These are phyloP conservation scores for Colletotrichum chrysophilum DNA, from an alignment of 2,329 filamentous ascomycete genomes.

Conservation along the genomic window DNA sequence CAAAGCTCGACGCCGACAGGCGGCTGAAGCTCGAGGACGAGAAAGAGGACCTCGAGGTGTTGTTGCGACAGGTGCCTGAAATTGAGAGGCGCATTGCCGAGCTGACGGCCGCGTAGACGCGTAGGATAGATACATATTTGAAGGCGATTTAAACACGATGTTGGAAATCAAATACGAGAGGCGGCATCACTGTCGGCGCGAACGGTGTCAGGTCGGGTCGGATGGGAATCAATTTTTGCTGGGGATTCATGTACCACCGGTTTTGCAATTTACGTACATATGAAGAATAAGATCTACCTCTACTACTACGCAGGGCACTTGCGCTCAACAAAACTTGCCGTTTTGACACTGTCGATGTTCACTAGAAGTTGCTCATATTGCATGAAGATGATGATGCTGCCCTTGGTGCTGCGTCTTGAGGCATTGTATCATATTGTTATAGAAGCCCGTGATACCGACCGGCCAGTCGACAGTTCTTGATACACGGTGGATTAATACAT, in stretches of 20 bases:
- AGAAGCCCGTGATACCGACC: not conserved
- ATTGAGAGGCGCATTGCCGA: conserved; percentile 85
- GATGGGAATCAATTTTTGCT: not conserved
- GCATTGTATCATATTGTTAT: not conserved
- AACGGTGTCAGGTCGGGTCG: not conserved
- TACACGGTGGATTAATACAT: too few species aligned
- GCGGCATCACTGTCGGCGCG: not conserved
- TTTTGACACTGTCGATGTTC: too few species aligned
- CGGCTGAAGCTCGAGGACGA: conserved; percentile 90
- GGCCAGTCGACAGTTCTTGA: too few species aligned
- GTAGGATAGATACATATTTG: not conserved
- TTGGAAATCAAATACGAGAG: not conserved
- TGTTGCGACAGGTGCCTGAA: conserved; percentile 85
- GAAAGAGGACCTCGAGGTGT: conserved; percentile 89
- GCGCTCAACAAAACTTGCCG: not conserved
- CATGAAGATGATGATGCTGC: not conserved
- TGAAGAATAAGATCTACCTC: not conserved
- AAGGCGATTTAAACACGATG: not conserved
- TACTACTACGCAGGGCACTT: not conserved
- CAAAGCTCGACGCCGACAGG: conserved; percentile 84
- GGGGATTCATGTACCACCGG: not conserved
- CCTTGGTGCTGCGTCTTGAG: fast-evolving
- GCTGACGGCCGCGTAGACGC: conserved; percentile 56
- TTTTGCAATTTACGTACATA: not conserved
- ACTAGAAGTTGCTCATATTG: not conserved